Evolutionary conservation across 2,329 filamentous ascomycete genomes (phyloP), one percentile per base, ranked within the genome.

Genomic region (Lachnum nothofagi): DNA sequence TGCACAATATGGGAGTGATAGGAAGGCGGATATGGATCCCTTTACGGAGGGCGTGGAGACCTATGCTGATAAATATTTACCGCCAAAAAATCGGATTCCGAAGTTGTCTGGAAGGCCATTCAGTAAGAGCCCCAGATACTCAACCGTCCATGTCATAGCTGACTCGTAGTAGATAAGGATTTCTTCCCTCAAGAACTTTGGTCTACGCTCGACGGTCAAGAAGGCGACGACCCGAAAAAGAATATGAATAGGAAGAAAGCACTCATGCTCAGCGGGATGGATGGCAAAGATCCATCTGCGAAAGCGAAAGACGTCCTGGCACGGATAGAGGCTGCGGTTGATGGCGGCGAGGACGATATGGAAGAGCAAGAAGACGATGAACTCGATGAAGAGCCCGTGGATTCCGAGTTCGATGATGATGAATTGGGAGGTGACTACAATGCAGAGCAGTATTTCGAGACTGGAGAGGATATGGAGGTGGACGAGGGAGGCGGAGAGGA

Each of bases 371-470:
- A 54, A 9, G 58, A 60, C 51, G 65, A 68, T 23, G 63, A 65
- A 8, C 67, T 67, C 16, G 70, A 69, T 67, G n/a, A 59, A 5
- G 57, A 64, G 3, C 67, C 66, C 5, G 47, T 75, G 5, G 79
- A 82, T 45, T 76, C 79, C 49, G 76, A 80, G 46, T 82, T 79
- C 53, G 75, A 79, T 38, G 77, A 78, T 20, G 78, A 81, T 38
- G 79, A 80, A 29, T 74, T 75, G 65, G 76, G 72, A 4, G 79
- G 77, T 3, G 80, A 83, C 60, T 83, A 84, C 58, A 78, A 83
- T 56, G 80, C 77, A 1, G 80, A 84, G 58, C 74, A 83, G 54
- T 83, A 84, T 68, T 81, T 81, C 58, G 76, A 79, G 53, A 77
- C 72, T 46, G 80, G 80, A 5, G 80, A 76, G 42, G 72, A 74